These are phyloP conservation scores for Geotrichum armillariae DNA, from an alignment of 1,139 yeast species.

Conservation along the genomic window DNA sequence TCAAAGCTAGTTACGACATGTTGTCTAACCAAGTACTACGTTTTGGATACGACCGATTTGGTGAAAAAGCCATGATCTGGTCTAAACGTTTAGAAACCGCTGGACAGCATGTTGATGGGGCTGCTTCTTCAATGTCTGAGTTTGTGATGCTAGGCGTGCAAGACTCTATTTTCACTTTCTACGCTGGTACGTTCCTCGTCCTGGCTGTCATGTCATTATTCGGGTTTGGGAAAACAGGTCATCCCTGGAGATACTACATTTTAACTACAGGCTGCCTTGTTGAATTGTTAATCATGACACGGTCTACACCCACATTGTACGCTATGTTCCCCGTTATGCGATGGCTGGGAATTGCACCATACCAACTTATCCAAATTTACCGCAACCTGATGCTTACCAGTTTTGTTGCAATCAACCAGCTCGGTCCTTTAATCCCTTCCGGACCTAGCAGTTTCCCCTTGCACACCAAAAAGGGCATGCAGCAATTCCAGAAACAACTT, in stretches of 20 bases:
- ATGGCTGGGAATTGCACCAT: constrained; percentile 25
- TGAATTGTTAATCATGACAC: constrained; percentile 30
- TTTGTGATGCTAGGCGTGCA: constrained; percentile 25
- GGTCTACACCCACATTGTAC: constrained; percentile 23
- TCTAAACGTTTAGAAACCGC: constrained; percentile 12
- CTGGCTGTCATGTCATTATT: constrained; percentile 27
- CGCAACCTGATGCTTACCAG: constrained; percentile 23
- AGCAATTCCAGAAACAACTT: constrained; percentile 16
- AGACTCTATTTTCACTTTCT: constrained; percentile 25
- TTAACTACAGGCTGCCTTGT: constrained; percentile 25
- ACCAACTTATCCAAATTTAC: constrained; percentile 26
- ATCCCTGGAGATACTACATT: constrained; percentile 32
- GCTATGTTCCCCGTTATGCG: constrained; percentile 20
- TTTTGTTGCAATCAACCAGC: constrained; percentile 22
- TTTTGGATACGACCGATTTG: constrained; percentile 40
- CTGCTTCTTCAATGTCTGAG: constrained; percentile 10
- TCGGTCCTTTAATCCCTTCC: constrained; percentile 21
- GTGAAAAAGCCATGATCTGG: constrained; percentile 24
- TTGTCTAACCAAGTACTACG: constrained; percentile 31
- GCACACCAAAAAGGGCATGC: constrained; percentile 16
- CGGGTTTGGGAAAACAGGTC: constrained; percentile 28
- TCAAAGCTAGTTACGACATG: constrained; percentile 35
- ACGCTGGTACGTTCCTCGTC: constrained; percentile 26
- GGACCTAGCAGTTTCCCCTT: constrained; percentile 11
- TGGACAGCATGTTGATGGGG: constrained; percentile 13